A percentile compares a stretch with the other conserved stretches of the same genome.
Conservation (phyloP, 2,329 filamentous ascomycete species). For the Cryphonectria nitschkei region DNA sequence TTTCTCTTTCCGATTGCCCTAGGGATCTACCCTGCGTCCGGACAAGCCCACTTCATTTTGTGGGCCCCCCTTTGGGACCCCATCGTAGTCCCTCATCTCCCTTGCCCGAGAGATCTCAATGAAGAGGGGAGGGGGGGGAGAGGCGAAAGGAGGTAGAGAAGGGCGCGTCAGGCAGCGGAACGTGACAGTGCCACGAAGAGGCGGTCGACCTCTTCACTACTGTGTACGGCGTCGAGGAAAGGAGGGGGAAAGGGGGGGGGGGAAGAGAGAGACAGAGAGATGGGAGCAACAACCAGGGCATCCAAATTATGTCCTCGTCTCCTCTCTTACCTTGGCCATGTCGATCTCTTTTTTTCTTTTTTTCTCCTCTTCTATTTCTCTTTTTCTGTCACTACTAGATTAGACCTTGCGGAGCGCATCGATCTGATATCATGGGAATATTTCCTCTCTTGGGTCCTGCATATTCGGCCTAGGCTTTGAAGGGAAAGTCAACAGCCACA, state of each 20-base stretch:
- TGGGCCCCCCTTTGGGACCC: slow-evolving; percentile 17
- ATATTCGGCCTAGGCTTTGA: neutral
- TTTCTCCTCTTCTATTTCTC: neutral
- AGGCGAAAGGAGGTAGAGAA: slow-evolving; percentile 21
- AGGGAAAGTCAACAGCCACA: slow-evolving; percentile 9
- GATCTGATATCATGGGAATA: neutral
- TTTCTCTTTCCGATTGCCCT: slow-evolving; percentile 21
- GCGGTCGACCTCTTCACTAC: neutral
- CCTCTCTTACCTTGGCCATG: neutral
- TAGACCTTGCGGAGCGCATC: neutral
- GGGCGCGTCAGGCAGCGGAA: slow-evolving; percentile 19
- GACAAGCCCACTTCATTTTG: slow-evolving; percentile 18
- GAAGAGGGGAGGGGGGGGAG: slow-evolving; percentile 10
- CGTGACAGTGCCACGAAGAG: slow-evolving; percentile 13
- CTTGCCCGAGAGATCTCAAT: slow-evolving; percentile 21
- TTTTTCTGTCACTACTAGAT: neutral
- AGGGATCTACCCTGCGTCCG: slow-evolving; percentile 28
- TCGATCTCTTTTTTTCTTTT: neutral
- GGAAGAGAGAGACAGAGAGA: neutral
- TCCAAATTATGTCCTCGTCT: neutral
- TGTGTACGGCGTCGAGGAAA: neutral
- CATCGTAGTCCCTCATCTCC: slow-evolving; percentile 28
- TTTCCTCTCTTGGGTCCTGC: neutral
- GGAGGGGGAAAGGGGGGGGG: no score
- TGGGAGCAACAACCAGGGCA: neutral